phyloP scores from a whole-genome alignment of 2,329 filamentous ascomycete species.

The Orbilia ellipsospora region DNA sequence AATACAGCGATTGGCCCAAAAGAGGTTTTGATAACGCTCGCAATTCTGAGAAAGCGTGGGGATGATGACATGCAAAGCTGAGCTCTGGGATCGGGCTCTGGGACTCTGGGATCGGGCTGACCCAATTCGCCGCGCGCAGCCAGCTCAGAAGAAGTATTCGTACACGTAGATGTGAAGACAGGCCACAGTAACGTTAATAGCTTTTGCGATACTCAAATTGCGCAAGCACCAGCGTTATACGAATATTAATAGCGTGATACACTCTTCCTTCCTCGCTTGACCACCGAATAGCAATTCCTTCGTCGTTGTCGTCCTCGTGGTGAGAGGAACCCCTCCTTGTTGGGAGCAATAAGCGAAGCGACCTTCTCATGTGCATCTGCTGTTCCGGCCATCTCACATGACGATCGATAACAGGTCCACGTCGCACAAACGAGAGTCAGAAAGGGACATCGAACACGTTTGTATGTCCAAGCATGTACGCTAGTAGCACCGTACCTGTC shows the following conservation, averaged over 20 bases:
- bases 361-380: conserved; percentile 32
- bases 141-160: background rate
- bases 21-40: conserved; percentile 25
- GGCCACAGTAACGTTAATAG: conserved; percentile 22
- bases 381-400: conserved; percentile 32
- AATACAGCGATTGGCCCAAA: conserved; percentile 3
- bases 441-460: conserved; percentile 8
- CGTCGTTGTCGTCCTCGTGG: conserved; percentile 21
- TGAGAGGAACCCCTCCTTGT: conserved; percentile 12
- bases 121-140: conserved; percentile 3
- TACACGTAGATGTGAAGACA: background rate
- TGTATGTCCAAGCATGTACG: background rate
- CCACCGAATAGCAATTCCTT: background rate
- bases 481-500: conserved; percentile 20
- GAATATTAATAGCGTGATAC: conserved; percentile 3
- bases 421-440: conserved; percentile 34
- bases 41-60: conserved; percentile 35
- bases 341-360: conserved; percentile 26
- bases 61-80: conserved; percentile 19
- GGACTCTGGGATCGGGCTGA: background rate
- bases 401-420: conserved; percentile 1
- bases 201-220: conserved; percentile 12
- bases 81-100: conserved; percentile 16
- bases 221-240: conserved; percentile 21
- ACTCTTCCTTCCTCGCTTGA: background rate